phyloP scores from a whole-genome alignment of 306 rosid species.

The Ziziphus jujuba region DNA sequence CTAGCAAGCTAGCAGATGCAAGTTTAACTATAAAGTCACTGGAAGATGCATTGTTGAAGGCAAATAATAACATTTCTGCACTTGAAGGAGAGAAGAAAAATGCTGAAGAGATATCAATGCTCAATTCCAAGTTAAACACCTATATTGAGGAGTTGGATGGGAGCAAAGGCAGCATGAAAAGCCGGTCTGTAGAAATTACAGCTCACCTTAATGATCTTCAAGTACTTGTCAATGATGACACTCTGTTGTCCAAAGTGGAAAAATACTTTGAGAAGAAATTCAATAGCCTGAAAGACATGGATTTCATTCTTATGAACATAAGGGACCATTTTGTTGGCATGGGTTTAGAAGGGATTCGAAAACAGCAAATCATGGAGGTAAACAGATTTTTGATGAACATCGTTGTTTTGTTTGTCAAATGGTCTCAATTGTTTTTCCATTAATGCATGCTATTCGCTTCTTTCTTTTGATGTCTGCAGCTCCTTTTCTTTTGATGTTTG shows the following conservation, averaged over 20 bases:
- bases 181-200: slow-evolving; percentile 54
- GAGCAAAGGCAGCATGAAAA: slow-evolving; percentile 55
- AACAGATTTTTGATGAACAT: neutral
- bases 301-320: slow-evolving; percentile 53
- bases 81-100: slow-evolving; percentile 57
- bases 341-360: slow-evolving; percentile 46
- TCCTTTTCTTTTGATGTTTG: neutral
- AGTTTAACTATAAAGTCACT: slow-evolving; percentile 48
- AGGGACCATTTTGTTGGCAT: slow-evolving; percentile 40
- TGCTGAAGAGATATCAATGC: slow-evolving; percentile 68
- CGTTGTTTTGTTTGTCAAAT: slow-evolving; percentile 9
- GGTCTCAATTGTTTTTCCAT: neutral
- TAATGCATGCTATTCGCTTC: slow-evolving; percentile 7
- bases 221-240: slow-evolving; percentile 59
- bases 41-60: slow-evolving; percentile 69
- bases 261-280: slow-evolving; percentile 60
- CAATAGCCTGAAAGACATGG: slow-evolving; percentile 59
- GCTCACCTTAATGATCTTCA: slow-evolving; percentile 67
- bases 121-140: slow-evolving; percentile 66
- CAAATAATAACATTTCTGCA: slow-evolving; percentile 54
- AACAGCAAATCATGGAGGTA: slow-evolving; percentile 55
- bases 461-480: slow-evolving; percentile 7
- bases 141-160: slow-evolving; percentile 70
- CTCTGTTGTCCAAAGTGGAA: slow-evolving; percentile 47
- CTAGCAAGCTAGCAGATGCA: slow-evolving; percentile 54